Evolutionary conservation across 2,329 filamentous ascomycete species (phyloP).

Genomic region (Leptographium wingfieldii): DNA sequence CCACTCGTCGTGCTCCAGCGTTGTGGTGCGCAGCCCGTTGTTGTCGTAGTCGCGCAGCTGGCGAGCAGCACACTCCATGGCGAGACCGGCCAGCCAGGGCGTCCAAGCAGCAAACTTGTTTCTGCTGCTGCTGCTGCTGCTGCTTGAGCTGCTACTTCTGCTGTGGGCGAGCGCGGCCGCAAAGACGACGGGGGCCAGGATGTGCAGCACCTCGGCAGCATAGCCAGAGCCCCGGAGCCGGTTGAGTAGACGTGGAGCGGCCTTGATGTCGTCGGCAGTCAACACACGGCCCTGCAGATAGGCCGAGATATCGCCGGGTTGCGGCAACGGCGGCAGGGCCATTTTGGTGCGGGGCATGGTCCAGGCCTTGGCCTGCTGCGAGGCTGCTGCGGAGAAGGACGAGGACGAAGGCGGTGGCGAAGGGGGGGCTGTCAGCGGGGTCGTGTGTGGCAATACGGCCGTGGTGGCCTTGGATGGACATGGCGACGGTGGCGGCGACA

Average conservation of each 20-base stretch:
- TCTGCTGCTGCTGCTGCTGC: background rate
- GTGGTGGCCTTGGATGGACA: background rate
- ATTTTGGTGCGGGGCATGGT: slow-evolving; percentile 90
- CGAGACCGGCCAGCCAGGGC: slow-evolving; percentile 79
- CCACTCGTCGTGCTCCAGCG: slow-evolving; percentile 82
- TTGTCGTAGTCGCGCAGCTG: slow-evolving; percentile 59
- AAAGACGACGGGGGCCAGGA: slow-evolving; percentile 78
- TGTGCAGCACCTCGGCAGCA: slow-evolving; percentile 81
- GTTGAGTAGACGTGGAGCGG: slow-evolving; percentile 76
- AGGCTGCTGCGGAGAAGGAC: slow-evolving; percentile 8
- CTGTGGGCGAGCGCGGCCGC: slow-evolving; percentile 61
- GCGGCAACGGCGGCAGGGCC: slow-evolving; percentile 70
- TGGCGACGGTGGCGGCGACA: slow-evolving; percentile 11
- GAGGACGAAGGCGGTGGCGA: slow-evolving; percentile 1
- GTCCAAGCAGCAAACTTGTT: slow-evolving; percentile 58
- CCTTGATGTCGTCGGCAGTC: slow-evolving; percentile 93
- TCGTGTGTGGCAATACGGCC: background rate
- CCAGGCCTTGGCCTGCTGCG: slow-evolving; percentile 52
- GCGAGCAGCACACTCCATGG: slow-evolving; percentile 77
- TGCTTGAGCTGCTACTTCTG: slow-evolving; percentile 23
- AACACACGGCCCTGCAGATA: slow-evolving; percentile 86
- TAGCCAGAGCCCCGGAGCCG: slow-evolving; percentile 61
- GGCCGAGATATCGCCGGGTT: slow-evolving; percentile 66
- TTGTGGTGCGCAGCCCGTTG: slow-evolving; percentile 58
- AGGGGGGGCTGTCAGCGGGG: background rate